Evolutionary conservation across 371 early-diverging fungal genomes (phyloP), one percentile per base, ranked within the genome.

Genomic region (Basidiobolus meristosporus): DNA sequence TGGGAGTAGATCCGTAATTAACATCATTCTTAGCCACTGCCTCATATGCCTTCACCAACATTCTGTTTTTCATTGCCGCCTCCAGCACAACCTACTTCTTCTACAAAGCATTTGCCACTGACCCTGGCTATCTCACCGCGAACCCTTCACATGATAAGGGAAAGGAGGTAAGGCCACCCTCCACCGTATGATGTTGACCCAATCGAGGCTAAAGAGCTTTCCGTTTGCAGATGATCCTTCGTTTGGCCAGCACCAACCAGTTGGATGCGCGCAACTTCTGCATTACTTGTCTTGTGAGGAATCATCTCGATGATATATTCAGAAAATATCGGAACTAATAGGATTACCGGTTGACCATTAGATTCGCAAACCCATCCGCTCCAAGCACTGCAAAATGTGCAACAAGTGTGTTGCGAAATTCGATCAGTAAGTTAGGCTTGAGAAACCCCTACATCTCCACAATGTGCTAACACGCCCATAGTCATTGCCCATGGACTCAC

Each of bases 311-410:
- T 20, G 17, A 10, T 35, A 18, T 7, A 18, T 15, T n/a, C 22
- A 10, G n/a, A n/a, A n/a, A n/a, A n/a, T n/a, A n/a, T n/a, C n/a
- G n/a, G n/a, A n/a, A n/a, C n/a, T n/a, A n/a, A n/a, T n/a, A n/a
- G n/a, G n/a, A n/a, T n/a, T n/a, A n/a, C n/a, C n/a, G n/a, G n/a
- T n/a, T n/a, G n/a, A n/a, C n/a, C n/a, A n/a, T 9, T 48, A 73
- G 63, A 68, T 75, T 19, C 70, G 63, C 11, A 84, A 87, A 41
- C 98, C 99, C 12, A 51, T 95, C 42, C 64, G 99, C 20, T 87
- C 93, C 14, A 98, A 98, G 59, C 99, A 99, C 48, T 99, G 99
- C 62, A 80, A 77, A 44, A 62, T 81, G 30, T 98, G 99, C 53
- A 74, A 91, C 48, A 75, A 86, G 36, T 99, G 99, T 56, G 90